phyloP scores from a whole-genome alignment of 257 asterid species.

The Nicotiana obtusifolia region DNA sequence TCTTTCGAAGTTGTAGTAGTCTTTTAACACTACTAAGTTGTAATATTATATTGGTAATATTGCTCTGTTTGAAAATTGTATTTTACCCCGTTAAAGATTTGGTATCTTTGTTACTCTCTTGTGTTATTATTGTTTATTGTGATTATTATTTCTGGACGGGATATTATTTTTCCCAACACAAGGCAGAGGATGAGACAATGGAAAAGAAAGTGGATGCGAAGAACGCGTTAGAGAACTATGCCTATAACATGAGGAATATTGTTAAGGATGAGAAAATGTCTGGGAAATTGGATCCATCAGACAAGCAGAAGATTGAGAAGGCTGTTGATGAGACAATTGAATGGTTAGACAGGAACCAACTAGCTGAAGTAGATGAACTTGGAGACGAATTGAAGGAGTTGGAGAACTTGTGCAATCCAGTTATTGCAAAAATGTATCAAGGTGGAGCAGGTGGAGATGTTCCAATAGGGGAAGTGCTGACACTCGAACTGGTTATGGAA shows the following conservation, averaged over 20 bases:
- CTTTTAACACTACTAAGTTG: no score
- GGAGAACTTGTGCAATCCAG: neutral
- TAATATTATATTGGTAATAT: no score
- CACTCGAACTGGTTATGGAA: neutral
- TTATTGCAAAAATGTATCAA: constrained; percentile 4
- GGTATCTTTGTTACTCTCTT: no score
- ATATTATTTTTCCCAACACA: no score
- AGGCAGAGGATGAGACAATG: neutral
- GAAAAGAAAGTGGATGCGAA: neutral
- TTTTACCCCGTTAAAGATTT: no score
- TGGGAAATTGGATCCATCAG: neutral
- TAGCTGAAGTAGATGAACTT: neutral
- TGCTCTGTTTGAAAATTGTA: no score
- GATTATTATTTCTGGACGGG: no score
- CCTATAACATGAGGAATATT: neutral
- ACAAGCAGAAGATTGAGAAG: neutral
- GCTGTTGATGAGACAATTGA: neutral
- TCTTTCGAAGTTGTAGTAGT: no score
- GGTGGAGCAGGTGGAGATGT: neutral
- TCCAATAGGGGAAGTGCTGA: neutral
- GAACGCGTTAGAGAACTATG: neutral
- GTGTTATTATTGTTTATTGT: no score
- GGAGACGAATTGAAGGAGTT: neutral
- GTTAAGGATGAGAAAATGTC: neutral
- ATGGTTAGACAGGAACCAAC: neutral